Evolutionary conservation across 73 alveolate genomes (phyloP).

Genomic region (Stentor roeselii): DNA sequence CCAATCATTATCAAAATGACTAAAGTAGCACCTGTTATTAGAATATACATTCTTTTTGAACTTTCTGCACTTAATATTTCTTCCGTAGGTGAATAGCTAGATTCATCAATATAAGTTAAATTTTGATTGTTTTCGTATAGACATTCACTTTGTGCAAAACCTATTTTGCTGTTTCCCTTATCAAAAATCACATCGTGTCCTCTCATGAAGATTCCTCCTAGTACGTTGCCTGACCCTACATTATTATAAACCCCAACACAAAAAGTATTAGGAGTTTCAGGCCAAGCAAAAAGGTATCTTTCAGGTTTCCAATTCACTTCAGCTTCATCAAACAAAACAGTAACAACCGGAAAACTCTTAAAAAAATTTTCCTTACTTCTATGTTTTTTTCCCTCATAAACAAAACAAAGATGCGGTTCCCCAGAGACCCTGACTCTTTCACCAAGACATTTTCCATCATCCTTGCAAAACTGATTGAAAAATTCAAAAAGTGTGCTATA

Average conservation of each 20-base stretch:
- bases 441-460: constrained; percentile 8
- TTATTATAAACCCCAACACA: constrained; percentile 15
- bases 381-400: not conserved
- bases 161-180: not conserved
- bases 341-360: not conserved
- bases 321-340: not conserved
- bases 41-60: too few species aligned
- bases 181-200: constrained; percentile 23
- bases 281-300: constrained; percentile 28
- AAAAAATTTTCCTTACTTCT: not conserved
- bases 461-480: not conserved
- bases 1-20: too few species aligned
- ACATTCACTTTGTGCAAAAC: constrained; percentile 17
- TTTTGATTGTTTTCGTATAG: too few species aligned
- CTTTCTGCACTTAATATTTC: too few species aligned
- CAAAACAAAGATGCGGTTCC: constrained; percentile 23
- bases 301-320: constrained; percentile 27
- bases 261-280: constrained; percentile 11
- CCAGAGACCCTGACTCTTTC: not conserved
- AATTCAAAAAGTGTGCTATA: not conserved
- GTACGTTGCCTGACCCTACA: constrained; percentile 4
- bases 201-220: constrained; percentile 29
- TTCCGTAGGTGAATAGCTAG: too few species aligned
- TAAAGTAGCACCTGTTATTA: too few species aligned
- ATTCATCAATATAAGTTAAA: too few species aligned